Conservation (phyloP, 441 rosid genomes). For the Populus hybrid region DNA sequence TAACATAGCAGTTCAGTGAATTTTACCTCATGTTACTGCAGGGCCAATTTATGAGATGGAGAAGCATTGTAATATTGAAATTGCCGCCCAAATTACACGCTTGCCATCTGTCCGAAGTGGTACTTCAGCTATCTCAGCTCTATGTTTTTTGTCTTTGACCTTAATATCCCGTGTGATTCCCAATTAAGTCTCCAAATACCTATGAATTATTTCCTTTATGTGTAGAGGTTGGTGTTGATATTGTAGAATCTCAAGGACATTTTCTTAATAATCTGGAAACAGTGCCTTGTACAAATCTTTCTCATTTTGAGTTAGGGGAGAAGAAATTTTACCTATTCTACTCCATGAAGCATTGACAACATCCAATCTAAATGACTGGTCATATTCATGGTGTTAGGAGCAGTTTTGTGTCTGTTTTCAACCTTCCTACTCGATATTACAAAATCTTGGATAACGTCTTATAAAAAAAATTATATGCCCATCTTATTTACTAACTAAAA, state of each 20-base stretch:
- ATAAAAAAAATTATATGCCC: background rate
- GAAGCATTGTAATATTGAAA: constrained; percentile 94
- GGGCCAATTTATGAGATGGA: constrained; percentile 93
- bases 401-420: background rate
- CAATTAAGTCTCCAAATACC: background rate
- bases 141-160: background rate
- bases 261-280: background rate
- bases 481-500: background rate
- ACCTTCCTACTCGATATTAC: background rate
- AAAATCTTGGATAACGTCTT: background rate
- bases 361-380: background rate
- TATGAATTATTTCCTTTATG: background rate
- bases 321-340: background rate
- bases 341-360: background rate
- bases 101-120: constrained; percentile 54
- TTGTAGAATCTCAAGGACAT: background rate
- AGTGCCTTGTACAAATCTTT: background rate
- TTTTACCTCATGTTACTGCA: constrained; percentile 36
- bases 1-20: constrained; percentile 14
- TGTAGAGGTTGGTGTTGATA: background rate
- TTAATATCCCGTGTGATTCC: background rate
- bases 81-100: constrained; percentile 82
- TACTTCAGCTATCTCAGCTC: constrained; percentile 27
- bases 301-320: background rate
- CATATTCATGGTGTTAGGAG: background rate